A percentile compares a stretch with the other conserved stretches of the same genome.
These are phyloP conservation scores for Rutstroemia sp. DNA, from an alignment of 2,329 filamentous ascomycete genomes.

Conservation along the genomic window DNA sequence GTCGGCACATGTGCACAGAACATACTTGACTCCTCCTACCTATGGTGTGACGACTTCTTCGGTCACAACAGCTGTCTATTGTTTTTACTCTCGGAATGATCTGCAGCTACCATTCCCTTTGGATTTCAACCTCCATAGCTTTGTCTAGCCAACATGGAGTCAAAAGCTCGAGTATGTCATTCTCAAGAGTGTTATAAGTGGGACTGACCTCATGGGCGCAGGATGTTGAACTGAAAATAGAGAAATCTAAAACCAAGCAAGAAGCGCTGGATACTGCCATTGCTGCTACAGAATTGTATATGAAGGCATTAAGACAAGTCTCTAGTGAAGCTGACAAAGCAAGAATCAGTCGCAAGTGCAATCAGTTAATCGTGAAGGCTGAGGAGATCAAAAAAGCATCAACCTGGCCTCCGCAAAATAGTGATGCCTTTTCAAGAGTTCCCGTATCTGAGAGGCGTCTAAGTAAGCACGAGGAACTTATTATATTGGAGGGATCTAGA, in stretches of 20 bases:
- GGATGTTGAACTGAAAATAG: conserved; percentile 47
- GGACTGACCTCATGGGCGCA: conserved; percentile 27
- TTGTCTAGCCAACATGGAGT: conserved; percentile 33
- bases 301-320: conserved; percentile 63
- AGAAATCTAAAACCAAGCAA: conserved; percentile 42
- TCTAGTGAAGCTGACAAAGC: conserved; percentile 54
- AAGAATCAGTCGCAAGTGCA: conserved; percentile 61
- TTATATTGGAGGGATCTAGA: conserved; percentile 69
- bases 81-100: too few species aligned
- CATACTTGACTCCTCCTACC: too few species aligned
- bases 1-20: too few species aligned
- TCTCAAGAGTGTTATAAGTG: conserved; percentile 1
- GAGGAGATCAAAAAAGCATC: conserved; percentile 61
- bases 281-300: conserved; percentile 70
- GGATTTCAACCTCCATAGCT: neutral
- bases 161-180: conserved; percentile 37
- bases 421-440: conserved; percentile 25
- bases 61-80: too few species aligned
- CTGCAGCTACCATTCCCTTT: neutral
- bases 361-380: conserved; percentile 61
- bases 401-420: conserved; percentile 17
- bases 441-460: conserved; percentile 49
- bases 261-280: conserved; percentile 72
- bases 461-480: conserved; percentile 64
- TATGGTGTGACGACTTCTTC: too few species aligned